These are phyloP conservation scores for Cryptococcus sp. DNA, from an alignment of 1,284 basidiomycete species.

Conservation along the genomic window DNA sequence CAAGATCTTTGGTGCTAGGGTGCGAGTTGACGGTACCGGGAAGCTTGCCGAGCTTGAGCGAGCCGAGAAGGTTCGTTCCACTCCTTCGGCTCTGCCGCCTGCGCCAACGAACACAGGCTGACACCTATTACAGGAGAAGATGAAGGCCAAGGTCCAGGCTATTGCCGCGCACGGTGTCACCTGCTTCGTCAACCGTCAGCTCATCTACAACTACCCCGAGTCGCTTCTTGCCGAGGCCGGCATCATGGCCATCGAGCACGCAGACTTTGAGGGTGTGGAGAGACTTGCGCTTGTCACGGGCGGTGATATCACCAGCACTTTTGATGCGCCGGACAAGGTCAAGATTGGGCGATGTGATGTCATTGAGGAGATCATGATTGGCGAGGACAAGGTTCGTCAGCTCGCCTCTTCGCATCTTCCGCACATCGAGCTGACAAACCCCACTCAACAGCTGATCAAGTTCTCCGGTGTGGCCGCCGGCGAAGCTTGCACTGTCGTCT, in stretches of 20 bases:
- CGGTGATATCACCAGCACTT: constrained; percentile 95
- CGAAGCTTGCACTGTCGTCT: constrained; percentile 97
- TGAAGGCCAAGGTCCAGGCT: constrained; percentile 95
- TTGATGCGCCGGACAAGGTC: constrained; percentile 89
- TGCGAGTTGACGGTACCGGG: constrained; percentile 92
- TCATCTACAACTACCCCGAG: constrained; percentile 99
- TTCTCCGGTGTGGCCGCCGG: constrained; percentile 98
- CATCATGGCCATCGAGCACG: constrained; percentile 96
- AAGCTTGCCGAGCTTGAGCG: constrained; percentile 97
- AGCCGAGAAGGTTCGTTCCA: constrained; percentile 68
- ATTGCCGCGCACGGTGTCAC: constrained; percentile 96
- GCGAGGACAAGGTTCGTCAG: constrained; percentile 84
- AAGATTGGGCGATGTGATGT: constrained; percentile 90
- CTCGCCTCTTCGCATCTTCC: neutral
- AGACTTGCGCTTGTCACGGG: constrained; percentile 93
- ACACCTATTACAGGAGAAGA: constrained; percentile 75
- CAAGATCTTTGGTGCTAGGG: constrained; percentile 95
- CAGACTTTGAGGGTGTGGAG: constrained; percentile 99
- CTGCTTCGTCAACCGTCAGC: constrained; percentile 95
- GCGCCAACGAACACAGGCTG: constrained; percentile 4
- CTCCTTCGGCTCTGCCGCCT: neutral
- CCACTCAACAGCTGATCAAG: constrained; percentile 75
- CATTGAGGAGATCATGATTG: constrained; percentile 99
- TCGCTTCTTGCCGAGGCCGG: constrained; percentile 88
- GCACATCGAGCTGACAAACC: neutral